Evolutionary conservation across 1,284 basidiomycete genomes (phyloP), one percentile per base, ranked within the genome.

Genomic region (Rhodotorula glutinis): DNA sequence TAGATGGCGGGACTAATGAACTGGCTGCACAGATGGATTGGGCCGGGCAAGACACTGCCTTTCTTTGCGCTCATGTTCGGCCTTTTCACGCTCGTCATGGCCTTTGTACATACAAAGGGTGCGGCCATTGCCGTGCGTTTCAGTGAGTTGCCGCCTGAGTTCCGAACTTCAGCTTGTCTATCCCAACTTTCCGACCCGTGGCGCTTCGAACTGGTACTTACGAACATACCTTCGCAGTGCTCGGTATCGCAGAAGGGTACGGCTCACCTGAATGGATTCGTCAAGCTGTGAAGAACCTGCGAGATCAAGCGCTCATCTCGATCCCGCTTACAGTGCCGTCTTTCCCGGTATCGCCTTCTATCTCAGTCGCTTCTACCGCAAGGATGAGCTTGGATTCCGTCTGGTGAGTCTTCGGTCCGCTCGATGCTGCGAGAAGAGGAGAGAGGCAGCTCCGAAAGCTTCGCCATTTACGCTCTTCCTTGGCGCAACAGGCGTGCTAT

Each of bases 11-110:
- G n/a, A n/a, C 58, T 52, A 11, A 43, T 38, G 14, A 41, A 4
- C 3, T 25, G 16, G 27, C 19, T 16, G 27, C 9, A 10, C 38
- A 47, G 30, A 38, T 55, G 33, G 53, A 55, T 63, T 40, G 85
- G 86, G 3, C 85, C 86, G 9, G 69, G 69, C 25, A 53, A 44
- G 33, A 74, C 66, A 55, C 67, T 79, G n/a, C 77, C 78, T 27
- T 33, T 70, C 44, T 74, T 76, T 65, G 67, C 75, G 0, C 40
- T 40, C 57, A 27, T 53, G 11, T 74, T 71, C 55, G 73, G 72
- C 17, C 60, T 74, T 5, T 66, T 66, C 54, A 63, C 62, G 61
- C 43, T 77, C 69, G 61, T 66, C 68, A 41, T 58, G 70, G 70
- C 70, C 1, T 73, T 66, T 53, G 73, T 77, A n/a, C 65, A 66